These are phyloP conservation scores for Agastache rugosa DNA, from an alignment of 257 asterid genomes.

Conservation along the genomic window DNA sequence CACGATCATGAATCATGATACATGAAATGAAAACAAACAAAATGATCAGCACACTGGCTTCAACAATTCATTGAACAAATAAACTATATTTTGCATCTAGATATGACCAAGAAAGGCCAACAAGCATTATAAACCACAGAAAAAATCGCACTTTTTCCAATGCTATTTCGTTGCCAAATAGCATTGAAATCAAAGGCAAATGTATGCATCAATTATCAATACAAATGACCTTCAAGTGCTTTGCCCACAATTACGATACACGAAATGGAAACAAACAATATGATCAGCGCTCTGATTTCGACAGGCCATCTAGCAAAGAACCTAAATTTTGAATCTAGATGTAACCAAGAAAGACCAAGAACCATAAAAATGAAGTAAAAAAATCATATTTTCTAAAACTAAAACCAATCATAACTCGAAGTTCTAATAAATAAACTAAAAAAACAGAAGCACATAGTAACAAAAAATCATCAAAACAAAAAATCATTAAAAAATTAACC, in stretches of 20 bases:
- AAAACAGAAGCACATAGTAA: not conserved
- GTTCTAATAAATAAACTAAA: not conserved
- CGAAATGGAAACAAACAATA: not conserved
- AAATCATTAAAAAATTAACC: not conserved
- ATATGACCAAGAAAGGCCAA: slow-evolving; percentile 11
- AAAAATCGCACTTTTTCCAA: not conserved
- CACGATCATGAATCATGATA: not conserved
- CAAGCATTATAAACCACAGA: not conserved
- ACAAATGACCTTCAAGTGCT: not conserved
- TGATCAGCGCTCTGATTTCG: not conserved
- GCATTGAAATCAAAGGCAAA: slow-evolving; percentile 22
- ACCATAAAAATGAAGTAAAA: not conserved
- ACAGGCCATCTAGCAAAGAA: slow-evolving; percentile 8
- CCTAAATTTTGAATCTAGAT: slow-evolving; percentile 2
- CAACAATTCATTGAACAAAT: not conserved
- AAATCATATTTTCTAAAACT: not conserved
- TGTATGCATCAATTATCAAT: not conserved
- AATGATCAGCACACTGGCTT: not conserved
- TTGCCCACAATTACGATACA: not conserved
- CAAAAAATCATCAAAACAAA: not conserved
- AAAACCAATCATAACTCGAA: not conserved
- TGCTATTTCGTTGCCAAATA: not conserved
- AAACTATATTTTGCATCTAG: not conserved
- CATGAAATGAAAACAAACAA: not conserved
- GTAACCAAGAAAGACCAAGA: slow-evolving; percentile 24